Conservation (phyloP, 768 basidiomycete genomes). For the Lentinula boryana region DNA sequence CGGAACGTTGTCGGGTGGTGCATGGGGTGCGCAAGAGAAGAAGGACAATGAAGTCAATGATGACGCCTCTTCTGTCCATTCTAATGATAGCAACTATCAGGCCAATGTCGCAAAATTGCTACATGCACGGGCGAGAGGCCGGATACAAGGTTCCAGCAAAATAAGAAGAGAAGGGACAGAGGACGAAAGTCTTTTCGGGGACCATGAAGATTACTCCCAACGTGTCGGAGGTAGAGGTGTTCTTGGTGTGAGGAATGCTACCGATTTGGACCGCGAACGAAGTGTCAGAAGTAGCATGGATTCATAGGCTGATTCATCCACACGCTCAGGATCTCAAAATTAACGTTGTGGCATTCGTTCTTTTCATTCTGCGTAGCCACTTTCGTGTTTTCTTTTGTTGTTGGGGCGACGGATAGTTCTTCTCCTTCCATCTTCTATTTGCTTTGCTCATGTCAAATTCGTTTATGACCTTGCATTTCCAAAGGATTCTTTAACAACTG, state of each 20-base stretch:
- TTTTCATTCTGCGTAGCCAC: background rate
- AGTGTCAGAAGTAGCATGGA: slow-evolving; percentile 4
- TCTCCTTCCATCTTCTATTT: background rate
- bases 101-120: background rate
- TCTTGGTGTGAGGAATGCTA: background rate
- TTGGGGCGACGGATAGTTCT: background rate
- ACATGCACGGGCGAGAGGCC: background rate
- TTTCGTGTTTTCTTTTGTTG: background rate
- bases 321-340: background rate
- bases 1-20: background rate
- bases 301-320: background rate
- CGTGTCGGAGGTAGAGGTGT: background rate
- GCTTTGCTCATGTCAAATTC: background rate
- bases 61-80: slow-evolving; percentile 1
- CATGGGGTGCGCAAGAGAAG: background rate
- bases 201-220: slow-evolving; percentile 3
- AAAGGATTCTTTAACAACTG: background rate
- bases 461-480: background rate
- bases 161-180: background rate
- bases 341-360: background rate
- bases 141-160: background rate
- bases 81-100: background rate
- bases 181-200: slow-evolving; percentile 3
- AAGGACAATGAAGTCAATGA: background rate
- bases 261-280: background rate